Evolutionary conservation across 2,329 filamentous ascomycete genomes (phyloP), one percentile per base, ranked within the genome.

Genomic region (Claviceps monticola): DNA sequence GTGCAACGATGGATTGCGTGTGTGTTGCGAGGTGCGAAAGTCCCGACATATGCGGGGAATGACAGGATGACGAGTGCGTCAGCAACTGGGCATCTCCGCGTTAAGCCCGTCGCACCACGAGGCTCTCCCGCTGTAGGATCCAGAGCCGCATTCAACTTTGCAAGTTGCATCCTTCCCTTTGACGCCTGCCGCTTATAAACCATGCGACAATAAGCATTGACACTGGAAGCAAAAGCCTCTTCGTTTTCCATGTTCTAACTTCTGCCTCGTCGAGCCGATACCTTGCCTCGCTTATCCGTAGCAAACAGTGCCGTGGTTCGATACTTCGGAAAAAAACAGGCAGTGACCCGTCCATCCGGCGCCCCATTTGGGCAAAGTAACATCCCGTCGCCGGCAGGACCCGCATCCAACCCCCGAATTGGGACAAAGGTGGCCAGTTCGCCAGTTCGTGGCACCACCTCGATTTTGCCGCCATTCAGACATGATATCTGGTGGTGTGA

Each of bases 401-500:
- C 46, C 29, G 50, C 43, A 44, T 42, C 29, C 29, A 34, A 34
- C 29, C 29, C 29, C 29, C 29, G 29, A 34, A 34, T 34, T 11
- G 46, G 42, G 42, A 43, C 41, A 2, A 23, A 11, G 39, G n/a
- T 42, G 39, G 19, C 21, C 11, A 21, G 41, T 21, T 43, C 17
- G 19, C 21, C 11, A 21, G 41, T 21, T 43, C 17, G 38, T 52
- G 50, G 50, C 46, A 43, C 50, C 44, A 51, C 46, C n/a, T 26
- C 19, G 13, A 36, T 43, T 43, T 23, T 42, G 17, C 39, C 39
- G 17, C 19, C 9, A 34, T 34, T 34, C 29, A 29, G 26, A 34
- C 29, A 34, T 34, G 9, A 34, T 11, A 34, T 34, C 29, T 34
- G 29, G 48, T 53, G 52, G 52, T 51, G 39, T 53, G 48, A 53